Base-by-base conservation (phyloP, 2,329 filamentous ascomycete genomes). In the Cordyceps cateniannulata region DNA sequence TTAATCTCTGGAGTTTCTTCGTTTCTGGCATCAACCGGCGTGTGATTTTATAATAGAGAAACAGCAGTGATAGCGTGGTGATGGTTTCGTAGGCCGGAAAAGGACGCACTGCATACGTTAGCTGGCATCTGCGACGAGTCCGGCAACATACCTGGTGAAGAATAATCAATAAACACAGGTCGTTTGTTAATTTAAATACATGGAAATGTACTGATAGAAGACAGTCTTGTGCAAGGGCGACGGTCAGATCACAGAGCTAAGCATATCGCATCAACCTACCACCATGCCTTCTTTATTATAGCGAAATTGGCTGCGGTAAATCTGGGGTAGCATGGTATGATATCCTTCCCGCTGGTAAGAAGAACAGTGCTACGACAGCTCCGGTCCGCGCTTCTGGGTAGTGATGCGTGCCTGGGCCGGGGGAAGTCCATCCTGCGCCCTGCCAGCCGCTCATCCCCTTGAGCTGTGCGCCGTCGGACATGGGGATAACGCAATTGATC, bases 1-100 rank as follows among this genome's bases (percentile, higher is more conserved):
- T 89, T 89, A 1, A 90, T 82, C 0, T 87, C 87, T 2, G 83
- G 86, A 70, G 89, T 89, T 45, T 83, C 81, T 2, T 81, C 87
- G 70, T 91, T 87, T 1, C 91, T 79, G 3, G 88, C 79, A 72
- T 29, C 35, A 44, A 6, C 9, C 42, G 42, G 5, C n/a, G 22
- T 9, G 35, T 54, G 38, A 54, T 54, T 27, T 16, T 44, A 24
- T 54, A 54, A 22, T 54, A 54, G 3, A 22, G 8, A 22, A 54
- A 44, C 4, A 44, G 38, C 16, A 54, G 18, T 6, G 29, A 2
- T 3, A 54, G 16, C 3, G 35, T 44, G 38, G 24, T 44, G 22
- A 54, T 29, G 7, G 38, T 16, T 20, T 44, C 35, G 18, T 54
- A 44, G n/a, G 22, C 22, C 25, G 22, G 51, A 54, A 16, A 54